Evolutionary conservation across 306 rosid species (phyloP).

Genomic region (Coriaria nepalensis): DNA sequence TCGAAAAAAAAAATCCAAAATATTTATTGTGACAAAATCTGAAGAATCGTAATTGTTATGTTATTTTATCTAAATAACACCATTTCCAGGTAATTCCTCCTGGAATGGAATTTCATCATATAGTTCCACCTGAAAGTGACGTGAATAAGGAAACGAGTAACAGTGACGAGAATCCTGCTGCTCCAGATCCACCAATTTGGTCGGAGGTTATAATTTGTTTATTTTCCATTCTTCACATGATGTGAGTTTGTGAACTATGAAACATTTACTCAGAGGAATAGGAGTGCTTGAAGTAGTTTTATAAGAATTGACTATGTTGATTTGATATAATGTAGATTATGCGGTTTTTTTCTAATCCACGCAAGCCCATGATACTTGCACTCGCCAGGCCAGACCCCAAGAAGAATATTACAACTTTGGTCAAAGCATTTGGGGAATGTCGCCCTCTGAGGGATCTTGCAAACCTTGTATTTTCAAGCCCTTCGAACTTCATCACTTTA

Average conservation of each 20-base stretch:
- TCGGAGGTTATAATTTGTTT: slow-evolving; percentile 29
- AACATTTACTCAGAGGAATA: too few relatives aligned
- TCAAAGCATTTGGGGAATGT: slow-evolving; percentile 66
- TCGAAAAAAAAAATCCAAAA: not conserved
- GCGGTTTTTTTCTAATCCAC: slow-evolving; percentile 59
- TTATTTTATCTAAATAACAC: not conserved
- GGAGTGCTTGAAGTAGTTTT: too few relatives aligned
- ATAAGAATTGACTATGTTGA: slow-evolving; percentile 3
- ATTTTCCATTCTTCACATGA: slow-evolving; percentile 1
- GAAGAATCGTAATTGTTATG: not conserved
- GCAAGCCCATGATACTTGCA: slow-evolving; percentile 61
- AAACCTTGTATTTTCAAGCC: slow-evolving; percentile 31
- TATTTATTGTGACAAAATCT: not conserved
- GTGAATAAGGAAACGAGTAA: slow-evolving; percentile 31
- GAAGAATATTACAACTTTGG: slow-evolving; percentile 42
- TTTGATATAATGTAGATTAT: slow-evolving; percentile 26
- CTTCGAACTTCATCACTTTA: slow-evolving; percentile 6
- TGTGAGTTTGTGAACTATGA: not conserved
- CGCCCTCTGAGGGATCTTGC: slow-evolving; percentile 48
- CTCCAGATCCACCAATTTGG: slow-evolving; percentile 43
- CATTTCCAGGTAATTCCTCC: slow-evolving; percentile 43
- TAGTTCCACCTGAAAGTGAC: slow-evolving; percentile 37
- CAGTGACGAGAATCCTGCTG: slow-evolving; percentile 25
- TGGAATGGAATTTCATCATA: slow-evolving; percentile 58
- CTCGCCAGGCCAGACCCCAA: slow-evolving; percentile 67